Conservation (phyloP, 306 rosid species). For the Nissolia schottii region DNA sequence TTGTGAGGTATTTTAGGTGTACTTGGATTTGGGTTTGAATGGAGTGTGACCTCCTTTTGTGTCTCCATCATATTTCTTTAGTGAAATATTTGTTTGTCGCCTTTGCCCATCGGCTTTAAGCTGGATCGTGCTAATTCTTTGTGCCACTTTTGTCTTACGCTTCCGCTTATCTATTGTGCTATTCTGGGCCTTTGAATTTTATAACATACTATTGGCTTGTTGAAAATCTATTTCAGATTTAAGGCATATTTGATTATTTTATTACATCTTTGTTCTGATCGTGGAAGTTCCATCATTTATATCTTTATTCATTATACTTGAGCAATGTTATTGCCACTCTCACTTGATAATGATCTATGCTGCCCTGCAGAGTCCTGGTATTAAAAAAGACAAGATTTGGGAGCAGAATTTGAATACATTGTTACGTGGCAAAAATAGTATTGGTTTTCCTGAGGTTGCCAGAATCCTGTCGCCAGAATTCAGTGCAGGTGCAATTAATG, state of each 20-base stretch:
- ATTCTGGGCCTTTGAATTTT: too few species aligned
- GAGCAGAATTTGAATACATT: constrained; percentile 54
- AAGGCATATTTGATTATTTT: background rate
- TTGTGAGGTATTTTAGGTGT: too few species aligned
- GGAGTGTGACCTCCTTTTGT: too few species aligned
- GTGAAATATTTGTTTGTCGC: too few species aligned
- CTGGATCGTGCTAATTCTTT: too few species aligned
- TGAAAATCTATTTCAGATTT: background rate
- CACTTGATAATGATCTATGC: background rate
- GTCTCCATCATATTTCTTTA: too few species aligned
- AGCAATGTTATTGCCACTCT: background rate
- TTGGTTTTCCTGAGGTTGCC: constrained; percentile 53
- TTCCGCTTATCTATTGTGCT: too few species aligned
- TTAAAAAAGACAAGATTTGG: constrained; percentile 54
- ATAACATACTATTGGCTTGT: background rate
- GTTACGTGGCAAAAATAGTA: constrained; percentile 44
- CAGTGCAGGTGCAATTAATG: constrained; percentile 34
- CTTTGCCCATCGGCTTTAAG: too few species aligned
- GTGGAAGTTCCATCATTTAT: background rate
- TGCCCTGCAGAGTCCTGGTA: constrained; percentile 58
- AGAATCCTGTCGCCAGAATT: constrained; percentile 55
- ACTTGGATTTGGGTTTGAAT: too few species aligned
- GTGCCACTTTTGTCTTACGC: too few species aligned
- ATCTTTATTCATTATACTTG: background rate
- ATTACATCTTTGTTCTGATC: background rate